Evolutionary conservation across 176 grass and related monocot species (phyloP).

Genomic region (Phoenix dactylifera): DNA sequence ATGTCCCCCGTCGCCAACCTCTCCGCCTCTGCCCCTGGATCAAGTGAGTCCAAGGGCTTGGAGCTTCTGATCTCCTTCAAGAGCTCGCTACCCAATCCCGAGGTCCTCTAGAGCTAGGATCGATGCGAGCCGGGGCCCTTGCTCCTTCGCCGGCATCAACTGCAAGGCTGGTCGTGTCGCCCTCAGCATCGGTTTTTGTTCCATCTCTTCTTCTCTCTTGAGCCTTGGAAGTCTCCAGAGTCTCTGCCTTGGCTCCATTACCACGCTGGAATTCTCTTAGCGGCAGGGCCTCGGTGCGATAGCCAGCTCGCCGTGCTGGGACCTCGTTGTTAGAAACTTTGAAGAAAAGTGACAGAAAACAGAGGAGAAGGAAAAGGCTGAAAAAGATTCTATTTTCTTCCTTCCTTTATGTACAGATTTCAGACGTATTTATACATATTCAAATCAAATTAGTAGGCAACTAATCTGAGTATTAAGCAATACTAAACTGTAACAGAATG

Average conservation of each 20-base stretch:
- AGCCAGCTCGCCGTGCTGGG: neutral
- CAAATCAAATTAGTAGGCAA: no score
- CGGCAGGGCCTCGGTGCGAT: neutral
- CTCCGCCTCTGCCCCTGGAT: neutral
- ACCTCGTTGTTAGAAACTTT: neutral
- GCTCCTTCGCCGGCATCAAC: neutral
- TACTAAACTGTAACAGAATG: no score
- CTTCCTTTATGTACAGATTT: no score
- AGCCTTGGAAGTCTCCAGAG: neutral
- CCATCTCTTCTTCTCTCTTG: neutral
- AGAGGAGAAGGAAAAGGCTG: no score
- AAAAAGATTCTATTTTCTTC: no score
- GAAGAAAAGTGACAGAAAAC: no score
- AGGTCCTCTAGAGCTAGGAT: constrained; percentile 7
- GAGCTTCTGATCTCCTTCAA: constrained; percentile 18
- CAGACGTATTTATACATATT: no score
- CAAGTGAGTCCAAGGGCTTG: constrained; percentile 1
- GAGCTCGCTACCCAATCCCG: neutral
- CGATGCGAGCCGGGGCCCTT: neutral
- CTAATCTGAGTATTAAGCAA: no score
- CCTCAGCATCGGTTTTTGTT: neutral
- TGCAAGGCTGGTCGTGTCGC: neutral
- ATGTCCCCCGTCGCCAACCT: no score
- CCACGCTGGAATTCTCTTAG: neutral
- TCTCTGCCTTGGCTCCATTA: neutral